phyloP scores from a whole-genome alignment of 2,329 filamentous ascomycete genomes.

The Xylariaceae sp. region DNA sequence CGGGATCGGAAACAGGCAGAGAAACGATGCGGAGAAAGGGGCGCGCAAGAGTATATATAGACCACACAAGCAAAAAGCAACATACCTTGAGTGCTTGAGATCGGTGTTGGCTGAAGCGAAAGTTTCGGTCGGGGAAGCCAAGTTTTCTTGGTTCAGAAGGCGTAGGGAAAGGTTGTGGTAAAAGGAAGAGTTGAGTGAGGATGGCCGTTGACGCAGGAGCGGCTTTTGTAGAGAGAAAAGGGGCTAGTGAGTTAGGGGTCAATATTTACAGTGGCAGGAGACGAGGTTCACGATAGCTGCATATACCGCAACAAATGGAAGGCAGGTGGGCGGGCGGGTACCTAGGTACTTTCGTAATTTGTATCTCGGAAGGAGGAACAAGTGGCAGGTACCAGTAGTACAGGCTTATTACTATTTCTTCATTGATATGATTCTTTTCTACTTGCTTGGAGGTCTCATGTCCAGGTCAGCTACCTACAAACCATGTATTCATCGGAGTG shows the following conservation, averaged over 20 bases:
- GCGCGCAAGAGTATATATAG: background rate
- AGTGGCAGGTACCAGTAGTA: too few species aligned
- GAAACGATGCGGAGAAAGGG: too few species aligned
- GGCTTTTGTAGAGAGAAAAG: background rate
- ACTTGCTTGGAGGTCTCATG: background rate
- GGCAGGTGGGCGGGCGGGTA: too few species aligned
- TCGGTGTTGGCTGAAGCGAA: background rate
- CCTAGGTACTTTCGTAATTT: too few species aligned
- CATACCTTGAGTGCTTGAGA: background rate
- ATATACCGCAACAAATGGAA: background rate
- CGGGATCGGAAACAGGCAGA: background rate
- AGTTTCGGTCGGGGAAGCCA: background rate
- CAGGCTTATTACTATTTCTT: too few species aligned
- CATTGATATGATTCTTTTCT: background rate
- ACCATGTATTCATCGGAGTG: background rate
- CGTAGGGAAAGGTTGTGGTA: background rate
- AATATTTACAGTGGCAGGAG: background rate
- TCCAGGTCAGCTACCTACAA: background rate
- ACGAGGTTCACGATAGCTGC: background rate
- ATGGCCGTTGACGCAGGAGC: background rate
- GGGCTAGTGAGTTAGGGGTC: background rate
- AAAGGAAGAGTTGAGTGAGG: background rate
- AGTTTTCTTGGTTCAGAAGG: background rate
- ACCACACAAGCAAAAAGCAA: background rate
- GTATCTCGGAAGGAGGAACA: too few species aligned